Evolutionary conservation across 208 protist genomes (phyloP).

Genomic region (Sergeia podlipaevii): DNA sequence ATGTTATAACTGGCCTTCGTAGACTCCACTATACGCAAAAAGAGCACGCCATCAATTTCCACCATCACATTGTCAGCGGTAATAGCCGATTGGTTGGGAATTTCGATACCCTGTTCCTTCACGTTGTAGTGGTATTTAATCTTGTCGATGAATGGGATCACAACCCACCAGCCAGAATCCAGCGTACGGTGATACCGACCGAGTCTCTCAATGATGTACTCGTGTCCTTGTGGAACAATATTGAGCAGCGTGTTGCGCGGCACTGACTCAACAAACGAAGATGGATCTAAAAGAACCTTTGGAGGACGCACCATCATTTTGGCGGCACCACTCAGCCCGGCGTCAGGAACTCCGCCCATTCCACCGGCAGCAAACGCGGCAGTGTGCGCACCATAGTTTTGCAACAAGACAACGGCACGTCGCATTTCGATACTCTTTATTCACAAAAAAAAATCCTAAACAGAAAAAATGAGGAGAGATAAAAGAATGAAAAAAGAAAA

Average conservation of each 20-base stretch:
- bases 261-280: slow-evolving; percentile 52
- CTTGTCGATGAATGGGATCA: slow-evolving; percentile 92
- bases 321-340: no score
- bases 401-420: slow-evolving; percentile 3
- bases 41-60: slow-evolving; percentile 95
- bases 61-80: slow-evolving; percentile 96
- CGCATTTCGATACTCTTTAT: slow-evolving; percentile 6
- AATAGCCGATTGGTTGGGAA: slow-evolving; percentile 92
- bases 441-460: slow-evolving; percentile 4
- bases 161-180: slow-evolving; percentile 87
- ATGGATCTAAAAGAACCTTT: slow-evolving; percentile 31
- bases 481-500: neutral
- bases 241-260: slow-evolving; percentile 86
- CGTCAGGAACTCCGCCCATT: no score
- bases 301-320: neutral
- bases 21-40: slow-evolving; percentile 90
- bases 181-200: slow-evolving; percentile 91
- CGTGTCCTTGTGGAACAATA: slow-evolving; percentile 93
- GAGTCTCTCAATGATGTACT: slow-evolving; percentile 95
- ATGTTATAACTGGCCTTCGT: slow-evolving; percentile 93
- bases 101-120: slow-evolving; percentile 91
- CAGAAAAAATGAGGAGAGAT: neutral
- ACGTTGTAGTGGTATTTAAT: slow-evolving; percentile 95
- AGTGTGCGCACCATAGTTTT: slow-evolving; percentile 6
- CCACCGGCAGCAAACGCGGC: neutral